Evolutionary conservation across 768 basidiomycete genomes (phyloP).

Genomic region (Tephrocybe sp.): DNA sequence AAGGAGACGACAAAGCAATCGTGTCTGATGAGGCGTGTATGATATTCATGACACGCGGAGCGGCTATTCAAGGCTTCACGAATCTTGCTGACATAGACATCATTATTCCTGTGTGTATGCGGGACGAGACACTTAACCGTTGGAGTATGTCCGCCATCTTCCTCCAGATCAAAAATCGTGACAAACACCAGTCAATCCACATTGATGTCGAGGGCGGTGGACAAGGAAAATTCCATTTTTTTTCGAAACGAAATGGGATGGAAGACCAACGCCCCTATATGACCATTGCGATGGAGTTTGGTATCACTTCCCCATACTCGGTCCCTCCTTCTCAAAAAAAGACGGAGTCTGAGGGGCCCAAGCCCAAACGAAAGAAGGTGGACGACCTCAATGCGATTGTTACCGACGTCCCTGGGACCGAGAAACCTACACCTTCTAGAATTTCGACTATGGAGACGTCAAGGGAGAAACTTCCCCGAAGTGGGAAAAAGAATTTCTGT

Average conservation of each 20-base stretch:
- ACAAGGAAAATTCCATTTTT: background rate
- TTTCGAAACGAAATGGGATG: background rate
- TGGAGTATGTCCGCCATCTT: background rate
- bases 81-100: background rate
- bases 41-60: background rate
- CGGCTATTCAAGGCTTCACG: background rate
- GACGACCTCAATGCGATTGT: no score
- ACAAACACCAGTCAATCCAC: background rate
- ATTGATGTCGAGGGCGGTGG: slow-evolving; percentile 1
- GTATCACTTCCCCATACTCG: background rate
- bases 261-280: slow-evolving; percentile 2
- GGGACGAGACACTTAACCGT: background rate
- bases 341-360: no score
- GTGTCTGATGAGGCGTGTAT: background rate
- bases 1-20: background rate
- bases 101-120: background rate
- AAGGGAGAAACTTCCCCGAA: background rate
- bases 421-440: no score
- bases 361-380: no score
- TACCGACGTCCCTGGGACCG: no score
- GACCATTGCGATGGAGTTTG: slow-evolving; percentile 5
- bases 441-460: no score
- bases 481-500: background rate
- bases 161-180: slow-evolving; percentile 1
- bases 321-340: no score